Conservation (phyloP, 2,329 filamentous ascomycete genomes). For the Samsoniella hepiali region DNA sequence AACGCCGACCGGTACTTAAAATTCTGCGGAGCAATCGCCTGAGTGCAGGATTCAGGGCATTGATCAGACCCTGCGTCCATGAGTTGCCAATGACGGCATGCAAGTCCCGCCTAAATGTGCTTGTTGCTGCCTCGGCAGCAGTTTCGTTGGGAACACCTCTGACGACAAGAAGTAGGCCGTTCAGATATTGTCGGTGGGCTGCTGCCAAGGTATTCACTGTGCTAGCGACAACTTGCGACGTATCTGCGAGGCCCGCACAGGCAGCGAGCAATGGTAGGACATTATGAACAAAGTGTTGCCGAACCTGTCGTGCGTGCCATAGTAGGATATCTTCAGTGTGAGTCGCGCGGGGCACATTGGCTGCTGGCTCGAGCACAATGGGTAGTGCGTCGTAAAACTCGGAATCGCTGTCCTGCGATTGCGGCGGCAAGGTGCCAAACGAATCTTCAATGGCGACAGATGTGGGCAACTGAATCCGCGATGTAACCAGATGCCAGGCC, state of each 20-base stretch:
- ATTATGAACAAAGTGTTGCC: conserved; percentile 58
- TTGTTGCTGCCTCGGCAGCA: conserved; percentile 37
- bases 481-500: conserved; percentile 61
- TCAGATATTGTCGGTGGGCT: conserved; percentile 55
- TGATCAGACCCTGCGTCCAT: conserved; percentile 50
- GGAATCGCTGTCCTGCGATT: conserved; percentile 41
- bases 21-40: conserved; percentile 49
- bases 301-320: conserved; percentile 61
- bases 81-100: conserved; percentile 65
- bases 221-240: conserved; percentile 46
- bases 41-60: conserved; percentile 54
- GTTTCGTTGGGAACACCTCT: conserved; percentile 42
- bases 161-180: conserved; percentile 50
- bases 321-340: conserved; percentile 55
- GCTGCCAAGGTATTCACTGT: conserved; percentile 58
- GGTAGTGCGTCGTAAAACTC: conserved; percentile 51
- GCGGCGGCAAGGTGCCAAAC: conserved; percentile 46
- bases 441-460: conserved; percentile 54
- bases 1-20: conserved; percentile 35
- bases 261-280: conserved; percentile 54
- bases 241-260: conserved; percentile 41
- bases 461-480: conserved; percentile 53
- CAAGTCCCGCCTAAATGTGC: conserved; percentile 58
- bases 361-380: conserved; percentile 49
- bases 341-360: conserved; percentile 45